Conservation (phyloP, 2,329 filamentous ascomycete species). For the Ustilaginoidea virens region DNA sequence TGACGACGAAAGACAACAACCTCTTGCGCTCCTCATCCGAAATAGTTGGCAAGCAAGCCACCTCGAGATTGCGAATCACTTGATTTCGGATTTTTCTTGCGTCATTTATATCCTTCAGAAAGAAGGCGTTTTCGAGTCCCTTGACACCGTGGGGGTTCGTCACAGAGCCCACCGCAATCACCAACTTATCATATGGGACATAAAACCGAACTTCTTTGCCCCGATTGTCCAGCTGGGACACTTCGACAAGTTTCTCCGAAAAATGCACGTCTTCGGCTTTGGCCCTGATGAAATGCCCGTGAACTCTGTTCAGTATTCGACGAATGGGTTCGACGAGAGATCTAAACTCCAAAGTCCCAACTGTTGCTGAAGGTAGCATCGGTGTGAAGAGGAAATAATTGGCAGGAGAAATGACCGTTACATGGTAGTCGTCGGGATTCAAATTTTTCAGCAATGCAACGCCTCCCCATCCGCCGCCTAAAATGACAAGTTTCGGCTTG, state of each 20-base stretch:
- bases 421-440: slow-evolving; percentile 82
- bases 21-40: slow-evolving; percentile 73
- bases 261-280: slow-evolving; percentile 83
- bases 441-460: slow-evolving; percentile 83
- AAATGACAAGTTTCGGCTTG: slow-evolving; percentile 83
- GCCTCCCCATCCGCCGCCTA: slow-evolving; percentile 91
- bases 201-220: slow-evolving; percentile 78
- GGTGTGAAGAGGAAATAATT: slow-evolving; percentile 98
- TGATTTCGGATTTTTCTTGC: slow-evolving; percentile 79
- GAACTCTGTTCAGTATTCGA: slow-evolving; percentile 60
- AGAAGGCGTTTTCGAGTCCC: slow-evolving; percentile 83
- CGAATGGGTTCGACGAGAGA: slow-evolving; percentile 89
- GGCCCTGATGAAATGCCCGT: slow-evolving; percentile 82
- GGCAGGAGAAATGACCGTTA: slow-evolving; percentile 84
- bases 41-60: slow-evolving; percentile 85
- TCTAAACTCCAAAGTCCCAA: slow-evolving; percentile 81
- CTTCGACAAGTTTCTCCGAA: slow-evolving; percentile 76
- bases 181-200: slow-evolving; percentile 91
- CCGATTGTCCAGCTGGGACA: slow-evolving; percentile 53
- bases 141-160: slow-evolving; percentile 95
- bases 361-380: slow-evolving; percentile 93
- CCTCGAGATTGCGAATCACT: slow-evolving; percentile 78
- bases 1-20: slow-evolving; percentile 88
- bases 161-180: slow-evolving; percentile 79
- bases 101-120: slow-evolving; percentile 90